Conservation (phyloP, 345 rosid species). For the Populus davidiana region DNA sequence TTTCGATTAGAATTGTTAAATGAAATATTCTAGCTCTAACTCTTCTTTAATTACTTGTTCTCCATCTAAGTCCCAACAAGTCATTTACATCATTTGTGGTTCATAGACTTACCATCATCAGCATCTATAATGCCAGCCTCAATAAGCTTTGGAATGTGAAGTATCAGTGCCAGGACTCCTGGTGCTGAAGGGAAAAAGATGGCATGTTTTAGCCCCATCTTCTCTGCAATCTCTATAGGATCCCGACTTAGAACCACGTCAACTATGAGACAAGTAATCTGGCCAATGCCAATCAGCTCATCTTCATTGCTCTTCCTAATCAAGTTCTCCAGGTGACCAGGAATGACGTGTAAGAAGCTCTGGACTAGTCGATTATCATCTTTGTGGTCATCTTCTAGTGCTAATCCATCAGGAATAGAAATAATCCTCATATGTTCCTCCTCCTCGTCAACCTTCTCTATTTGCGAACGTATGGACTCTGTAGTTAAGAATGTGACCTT, state of each 20-base stretch:
- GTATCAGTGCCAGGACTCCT: conserved; percentile 16
- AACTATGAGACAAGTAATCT: conserved; percentile 17
- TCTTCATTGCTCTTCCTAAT: conserved; percentile 15
- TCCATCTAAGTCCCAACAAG: too few species aligned
- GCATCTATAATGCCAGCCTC: conserved; percentile 23
- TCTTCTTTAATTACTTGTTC: too few species aligned
- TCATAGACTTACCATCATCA: conserved; percentile 3
- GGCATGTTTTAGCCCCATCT: conserved; percentile 16
- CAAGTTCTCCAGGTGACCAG: conserved; percentile 19
- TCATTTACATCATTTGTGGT: not conserved
- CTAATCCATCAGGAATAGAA: conserved; percentile 28
- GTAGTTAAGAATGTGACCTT: conserved; percentile 25
- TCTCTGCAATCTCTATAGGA: conserved; percentile 18
- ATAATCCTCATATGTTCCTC: conserved; percentile 6
- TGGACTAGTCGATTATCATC: not conserved
- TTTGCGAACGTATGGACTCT: conserved; percentile 7
- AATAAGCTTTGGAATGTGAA: conserved; percentile 19
- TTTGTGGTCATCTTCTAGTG: conserved; percentile 19
- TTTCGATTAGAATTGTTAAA: not conserved
- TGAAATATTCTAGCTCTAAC: too few species aligned
- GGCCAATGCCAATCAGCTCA: not conserved
- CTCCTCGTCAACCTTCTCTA: not conserved
- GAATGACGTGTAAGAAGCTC: conserved; percentile 18
- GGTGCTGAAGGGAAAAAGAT: conserved; percentile 9
- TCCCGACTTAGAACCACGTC: conserved; percentile 24